Evolutionary conservation across 371 early-diverging fungal species (phyloP).

Genomic region (Haplosporangium sp.): DNA sequence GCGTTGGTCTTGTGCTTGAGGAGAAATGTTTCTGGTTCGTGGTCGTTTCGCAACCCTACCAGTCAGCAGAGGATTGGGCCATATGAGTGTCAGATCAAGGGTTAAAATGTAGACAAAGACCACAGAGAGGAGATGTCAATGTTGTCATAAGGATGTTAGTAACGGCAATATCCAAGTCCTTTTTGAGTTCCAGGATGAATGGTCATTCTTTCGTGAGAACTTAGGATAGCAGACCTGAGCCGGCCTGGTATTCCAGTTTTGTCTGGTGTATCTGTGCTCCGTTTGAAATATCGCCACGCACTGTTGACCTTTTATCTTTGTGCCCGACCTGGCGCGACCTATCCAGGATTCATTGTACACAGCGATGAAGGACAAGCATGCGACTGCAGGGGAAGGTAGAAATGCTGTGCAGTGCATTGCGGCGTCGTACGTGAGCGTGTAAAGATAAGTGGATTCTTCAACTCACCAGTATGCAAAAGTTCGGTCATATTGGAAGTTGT

Average conservation of each 20-base stretch:
- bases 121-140: too few relatives aligned
- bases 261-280: neutral
- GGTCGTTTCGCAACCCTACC: constrained; percentile 88
- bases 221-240: neutral
- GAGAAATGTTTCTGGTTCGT: constrained; percentile 89
- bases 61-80: neutral
- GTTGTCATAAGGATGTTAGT: too few relatives aligned
- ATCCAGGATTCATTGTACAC: too few relatives aligned
- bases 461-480: constrained; percentile 85
- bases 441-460: constrained; percentile 20
- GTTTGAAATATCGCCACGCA: too few relatives aligned
- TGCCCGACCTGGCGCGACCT: too few relatives aligned
- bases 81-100: too few relatives aligned
- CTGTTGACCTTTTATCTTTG: too few relatives aligned
- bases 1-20: constrained; percentile 73
- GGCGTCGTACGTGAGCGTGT: neutral
- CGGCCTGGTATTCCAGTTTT: neutral
- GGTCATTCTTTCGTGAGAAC: too few relatives aligned
- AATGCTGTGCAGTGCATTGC: neutral
- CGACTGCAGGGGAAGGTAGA: neutral
- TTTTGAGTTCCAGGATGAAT: too few relatives aligned
- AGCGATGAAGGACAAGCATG: neutral
- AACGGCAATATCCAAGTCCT: too few relatives aligned
- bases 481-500: constrained; percentile 83
- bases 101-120: too few relatives aligned